Conservation (phyloP, 805 yeast genomes). For the Lachancea nothofagi region DNA sequence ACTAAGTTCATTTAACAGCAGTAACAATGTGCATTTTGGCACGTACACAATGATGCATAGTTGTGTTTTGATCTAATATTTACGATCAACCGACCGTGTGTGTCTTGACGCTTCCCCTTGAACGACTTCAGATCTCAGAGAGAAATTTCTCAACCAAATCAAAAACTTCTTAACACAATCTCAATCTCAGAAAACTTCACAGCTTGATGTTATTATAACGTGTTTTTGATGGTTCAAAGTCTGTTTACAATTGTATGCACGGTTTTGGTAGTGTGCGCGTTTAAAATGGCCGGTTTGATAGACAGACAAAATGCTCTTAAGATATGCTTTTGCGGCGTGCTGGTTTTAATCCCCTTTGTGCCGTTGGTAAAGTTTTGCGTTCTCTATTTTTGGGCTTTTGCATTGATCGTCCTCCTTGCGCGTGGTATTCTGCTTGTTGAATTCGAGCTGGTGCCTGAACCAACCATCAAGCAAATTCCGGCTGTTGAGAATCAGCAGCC, state of each 20-base stretch:
- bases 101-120: too few relatives aligned
- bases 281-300: neutral
- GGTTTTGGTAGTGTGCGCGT: neutral
- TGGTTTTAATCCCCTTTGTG: neutral
- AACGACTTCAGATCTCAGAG: too few relatives aligned
- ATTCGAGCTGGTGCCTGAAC: neutral
- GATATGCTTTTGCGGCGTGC: too few relatives aligned
- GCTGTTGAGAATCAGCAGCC: neutral
- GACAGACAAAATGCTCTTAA: neutral
- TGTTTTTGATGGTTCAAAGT: neutral
- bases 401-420: neutral
- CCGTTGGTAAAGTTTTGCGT: neutral
- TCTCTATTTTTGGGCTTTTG: neutral
- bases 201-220: neutral
- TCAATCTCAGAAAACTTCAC: neutral
- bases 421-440: neutral
- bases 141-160: too few relatives aligned
- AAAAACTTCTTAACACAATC: too few relatives aligned
- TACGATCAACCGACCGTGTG: too few relatives aligned
- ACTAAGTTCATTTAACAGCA: too few relatives aligned
- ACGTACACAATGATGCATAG: too few relatives aligned
- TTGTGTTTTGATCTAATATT: too few relatives aligned
- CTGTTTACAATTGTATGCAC: neutral
- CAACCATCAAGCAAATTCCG: neutral
- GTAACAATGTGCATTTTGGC: too few relatives aligned